phyloP scores from a whole-genome alignment of 495 filamentous ascomycete species.

The Aspergillus bridgeri region DNA sequence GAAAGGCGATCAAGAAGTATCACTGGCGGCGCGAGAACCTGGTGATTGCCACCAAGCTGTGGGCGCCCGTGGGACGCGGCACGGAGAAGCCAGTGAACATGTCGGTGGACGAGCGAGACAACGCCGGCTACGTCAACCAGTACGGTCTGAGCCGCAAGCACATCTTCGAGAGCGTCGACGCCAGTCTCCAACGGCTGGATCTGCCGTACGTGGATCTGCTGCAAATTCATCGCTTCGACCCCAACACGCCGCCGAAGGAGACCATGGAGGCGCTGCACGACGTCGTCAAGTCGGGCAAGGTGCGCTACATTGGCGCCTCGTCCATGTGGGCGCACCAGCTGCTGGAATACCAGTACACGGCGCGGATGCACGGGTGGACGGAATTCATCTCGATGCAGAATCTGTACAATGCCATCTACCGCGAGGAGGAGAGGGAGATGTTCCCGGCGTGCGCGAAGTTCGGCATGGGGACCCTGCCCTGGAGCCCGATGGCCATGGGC shows the following conservation, averaged over 20 bases:
- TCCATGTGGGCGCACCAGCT: slow-evolving; percentile 69
- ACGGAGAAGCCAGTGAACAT: slow-evolving; percentile 19
- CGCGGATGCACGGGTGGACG: slow-evolving; percentile 64
- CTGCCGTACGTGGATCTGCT: slow-evolving; percentile 70
- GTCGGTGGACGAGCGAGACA: slow-evolving; percentile 19
- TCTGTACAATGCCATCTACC: slow-evolving; percentile 66
- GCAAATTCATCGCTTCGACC: slow-evolving; percentile 64
- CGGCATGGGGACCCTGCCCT: slow-evolving; percentile 60
- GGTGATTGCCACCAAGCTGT: slow-evolving; percentile 73
- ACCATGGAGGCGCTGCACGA: slow-evolving; percentile 74
- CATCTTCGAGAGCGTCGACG: slow-evolving; percentile 70
- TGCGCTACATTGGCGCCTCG: slow-evolving; percentile 66
- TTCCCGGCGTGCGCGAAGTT: slow-evolving; percentile 62
- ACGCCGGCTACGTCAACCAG: slow-evolving; percentile 29
- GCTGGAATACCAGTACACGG: slow-evolving; percentile 59
- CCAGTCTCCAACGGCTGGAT: slow-evolving; percentile 60
- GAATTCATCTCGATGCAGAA: slow-evolving; percentile 78
- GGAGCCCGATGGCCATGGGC: slow-evolving; percentile 48
- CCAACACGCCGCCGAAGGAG: slow-evolving; percentile 56
- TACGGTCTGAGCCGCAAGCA: slow-evolving; percentile 58
- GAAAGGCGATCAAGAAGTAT: slow-evolving; percentile 45
- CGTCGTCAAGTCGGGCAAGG: slow-evolving; percentile 59
- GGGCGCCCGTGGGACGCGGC: slow-evolving; percentile 23
- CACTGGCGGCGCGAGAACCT: slow-evolving; percentile 65
- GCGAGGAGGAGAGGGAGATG: slow-evolving; percentile 80